Conservation (phyloP, 345 rosid species). For the Eutrema yunnanense region DNA sequence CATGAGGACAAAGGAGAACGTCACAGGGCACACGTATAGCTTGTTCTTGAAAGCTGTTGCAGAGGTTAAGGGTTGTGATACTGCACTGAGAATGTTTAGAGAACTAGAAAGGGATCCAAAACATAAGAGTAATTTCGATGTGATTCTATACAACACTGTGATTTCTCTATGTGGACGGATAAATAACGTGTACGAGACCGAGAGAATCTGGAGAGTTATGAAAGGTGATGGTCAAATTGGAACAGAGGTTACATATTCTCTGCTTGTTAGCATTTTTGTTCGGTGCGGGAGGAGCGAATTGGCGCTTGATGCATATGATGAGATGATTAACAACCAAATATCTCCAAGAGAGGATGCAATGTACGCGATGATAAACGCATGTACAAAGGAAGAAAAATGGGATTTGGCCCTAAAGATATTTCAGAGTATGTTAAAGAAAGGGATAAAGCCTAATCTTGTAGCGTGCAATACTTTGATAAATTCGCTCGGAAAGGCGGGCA, state of each 20-base stretch:
- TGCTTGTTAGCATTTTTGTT: conserved; percentile 61
- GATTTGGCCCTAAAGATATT: conserved; percentile 49
- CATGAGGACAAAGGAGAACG: conserved; percentile 40
- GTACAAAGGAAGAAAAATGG: conserved; percentile 58
- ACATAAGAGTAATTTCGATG: conserved; percentile 41
- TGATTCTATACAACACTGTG: conserved; percentile 65
- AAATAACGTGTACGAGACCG: conserved; percentile 45
- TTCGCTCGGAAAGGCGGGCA: conserved; percentile 63
- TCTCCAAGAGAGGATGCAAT: conserved; percentile 48
- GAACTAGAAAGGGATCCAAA: conserved; percentile 38
- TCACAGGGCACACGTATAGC: conserved; percentile 61
- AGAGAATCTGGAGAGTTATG: conserved; percentile 64
- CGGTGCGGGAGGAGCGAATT: conserved; percentile 54
- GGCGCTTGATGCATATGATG: conserved; percentile 65
- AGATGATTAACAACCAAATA: conserved; percentile 49
- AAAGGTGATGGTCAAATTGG: conserved; percentile 50
- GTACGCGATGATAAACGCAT: conserved; percentile 56
- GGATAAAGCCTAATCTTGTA: conserved; percentile 50
- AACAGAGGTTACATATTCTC: conserved; percentile 55
- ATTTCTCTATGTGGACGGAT: conserved; percentile 60
- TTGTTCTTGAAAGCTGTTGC: conserved; percentile 65
- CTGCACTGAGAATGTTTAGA: conserved; percentile 49
- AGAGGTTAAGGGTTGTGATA: conserved; percentile 42
- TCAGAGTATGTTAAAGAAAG: conserved; percentile 43
- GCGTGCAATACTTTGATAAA: conserved; percentile 70